A percentile compares a stretch with the other conserved stretches of the same genome.
Evolutionary conservation across 1,284 basidiomycete genomes (phyloP).

Genomic region (Ceratobasidium sp.): DNA sequence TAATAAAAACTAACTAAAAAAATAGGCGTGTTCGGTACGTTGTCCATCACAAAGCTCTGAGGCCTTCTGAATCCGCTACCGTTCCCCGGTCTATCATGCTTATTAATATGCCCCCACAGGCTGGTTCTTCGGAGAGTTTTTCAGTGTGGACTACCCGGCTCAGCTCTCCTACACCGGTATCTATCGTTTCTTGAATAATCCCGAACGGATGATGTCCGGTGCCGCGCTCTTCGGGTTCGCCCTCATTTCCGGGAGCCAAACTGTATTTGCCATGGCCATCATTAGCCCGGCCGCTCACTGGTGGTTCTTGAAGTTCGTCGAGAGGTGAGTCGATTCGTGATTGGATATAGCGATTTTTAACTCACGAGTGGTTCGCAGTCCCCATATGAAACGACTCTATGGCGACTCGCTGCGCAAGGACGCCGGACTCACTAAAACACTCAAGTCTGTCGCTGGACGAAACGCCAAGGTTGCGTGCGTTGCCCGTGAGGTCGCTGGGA

Average conservation of each 20-base stretch:
- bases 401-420: conserved; percentile 97
- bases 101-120: no score
- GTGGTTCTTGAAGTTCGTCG: conserved; percentile 92
- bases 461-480: conserved; percentile 83
- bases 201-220: no score
- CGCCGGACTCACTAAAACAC: conserved; percentile 95
- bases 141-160: conserved; percentile 94
- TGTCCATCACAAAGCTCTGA: no score
- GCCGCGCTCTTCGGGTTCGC: no score
- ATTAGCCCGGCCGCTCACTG: no score
- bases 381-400: no score
- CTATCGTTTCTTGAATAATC: no score
- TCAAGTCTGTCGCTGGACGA: conserved; percentile 89
- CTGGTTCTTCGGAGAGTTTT: conserved; percentile 99
- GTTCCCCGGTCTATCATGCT: no score
- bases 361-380: conserved; percentile 61
- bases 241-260: no score
- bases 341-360: conserved; percentile 26
- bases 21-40: conserved; percentile 88
- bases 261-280: no score
- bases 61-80: neutral
- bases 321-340: conserved; percentile 73
- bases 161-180: no score
- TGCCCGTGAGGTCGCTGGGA: conserved; percentile 90
- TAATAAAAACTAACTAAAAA: no score